A percentile compares a stretch with the other conserved stretches of the same genome.
Conservation (phyloP, 768 basidiomycete genomes). For the Megacollybia marginata region DNA sequence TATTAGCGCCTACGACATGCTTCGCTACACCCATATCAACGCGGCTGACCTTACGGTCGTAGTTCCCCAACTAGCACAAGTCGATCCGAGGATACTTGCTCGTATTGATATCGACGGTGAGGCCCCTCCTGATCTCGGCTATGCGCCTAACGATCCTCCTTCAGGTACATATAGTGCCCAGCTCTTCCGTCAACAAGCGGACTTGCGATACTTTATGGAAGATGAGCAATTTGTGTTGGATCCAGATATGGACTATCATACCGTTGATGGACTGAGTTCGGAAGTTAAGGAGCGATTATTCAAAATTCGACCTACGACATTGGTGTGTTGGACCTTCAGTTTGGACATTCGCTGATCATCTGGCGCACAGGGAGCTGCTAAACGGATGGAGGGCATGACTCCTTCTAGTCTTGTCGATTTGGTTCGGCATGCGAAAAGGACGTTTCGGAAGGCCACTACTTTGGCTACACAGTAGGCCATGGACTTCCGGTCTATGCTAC, state of each 20-base stretch:
- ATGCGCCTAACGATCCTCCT: not conserved
- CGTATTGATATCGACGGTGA: conserved; percentile 70
- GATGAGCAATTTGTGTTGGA: conserved; percentile 72
- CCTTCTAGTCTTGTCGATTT: no score
- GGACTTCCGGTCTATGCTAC: no score
- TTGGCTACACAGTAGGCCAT: no score
- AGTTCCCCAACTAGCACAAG: conserved; percentile 41
- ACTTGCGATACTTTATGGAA: conserved; percentile 63
- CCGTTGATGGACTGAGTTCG: conserved; percentile 61
- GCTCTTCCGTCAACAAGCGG: conserved; percentile 65
- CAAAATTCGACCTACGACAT: conserved; percentile 55
- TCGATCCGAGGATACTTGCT: conserved; percentile 45
- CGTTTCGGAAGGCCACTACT: no score
- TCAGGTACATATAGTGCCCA: conserved; percentile 57
- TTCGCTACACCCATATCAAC: conserved; percentile 51
- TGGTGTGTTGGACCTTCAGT: conserved; percentile 41
- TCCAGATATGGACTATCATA: conserved; percentile 60
- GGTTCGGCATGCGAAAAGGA: no score
- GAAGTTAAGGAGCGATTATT: conserved; percentile 67
- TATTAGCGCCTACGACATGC: conserved; percentile 66
- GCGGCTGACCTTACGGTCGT: conserved; percentile 30
- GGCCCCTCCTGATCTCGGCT: conserved; percentile 5
- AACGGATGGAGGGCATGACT: no score
- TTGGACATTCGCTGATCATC: no score
- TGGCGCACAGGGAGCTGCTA: no score